Base-by-base conservation (phyloP, 495 filamentous ascomycete species). In the Aspergillus kassunensis region DNA sequence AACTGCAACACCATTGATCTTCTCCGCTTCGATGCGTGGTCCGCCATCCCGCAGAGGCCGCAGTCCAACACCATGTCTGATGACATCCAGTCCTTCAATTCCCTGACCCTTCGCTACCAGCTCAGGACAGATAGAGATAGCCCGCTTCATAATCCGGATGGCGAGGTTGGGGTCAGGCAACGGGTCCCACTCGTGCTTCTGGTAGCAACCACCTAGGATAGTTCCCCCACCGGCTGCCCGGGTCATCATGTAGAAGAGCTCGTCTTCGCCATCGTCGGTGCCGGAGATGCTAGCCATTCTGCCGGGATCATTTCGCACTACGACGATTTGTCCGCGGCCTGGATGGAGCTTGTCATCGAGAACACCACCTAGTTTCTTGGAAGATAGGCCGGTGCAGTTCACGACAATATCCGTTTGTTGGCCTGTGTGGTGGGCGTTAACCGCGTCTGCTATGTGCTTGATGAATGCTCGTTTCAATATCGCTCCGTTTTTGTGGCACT, bases 211-310 rank as follows among this genome's bases (percentile, higher is more conserved):
- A 6, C 93, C 93, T 4, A 98, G 74, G 21, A 98, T 76, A 0
- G 89, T 95, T 34, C 84, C 84, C 15, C 84, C 84, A 5, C 83
- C 91, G 7, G 80, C 84, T 2, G 91, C 90, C n/a, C 93, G 81
- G 51, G 83, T 82, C 92, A 98, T 98, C 43, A 91, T 81, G 61
- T 98, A 98, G 51, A 77, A 74, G n/a, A 82, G 69, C 64, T 97
- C 91, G 30, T 89, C 90, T 0, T 78, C 76, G 0, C 83, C 88
- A 58, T 95, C 88, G 42, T 96, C 90, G 0, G 82, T 88, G 0
- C 91, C 90, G 19, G 87, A 91, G 24, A 78, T 72, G 1, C 71
- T 74, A 16, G 71, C 57, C 86, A 96, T 93, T 30, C 80, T 75
- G 6, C 81, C 80, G 0, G 88, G 79, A 51, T 86, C 83, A 63